Base-by-base conservation (phyloP, 192 early-diverging fungal genomes). In the Coemansia sp. region DNA sequence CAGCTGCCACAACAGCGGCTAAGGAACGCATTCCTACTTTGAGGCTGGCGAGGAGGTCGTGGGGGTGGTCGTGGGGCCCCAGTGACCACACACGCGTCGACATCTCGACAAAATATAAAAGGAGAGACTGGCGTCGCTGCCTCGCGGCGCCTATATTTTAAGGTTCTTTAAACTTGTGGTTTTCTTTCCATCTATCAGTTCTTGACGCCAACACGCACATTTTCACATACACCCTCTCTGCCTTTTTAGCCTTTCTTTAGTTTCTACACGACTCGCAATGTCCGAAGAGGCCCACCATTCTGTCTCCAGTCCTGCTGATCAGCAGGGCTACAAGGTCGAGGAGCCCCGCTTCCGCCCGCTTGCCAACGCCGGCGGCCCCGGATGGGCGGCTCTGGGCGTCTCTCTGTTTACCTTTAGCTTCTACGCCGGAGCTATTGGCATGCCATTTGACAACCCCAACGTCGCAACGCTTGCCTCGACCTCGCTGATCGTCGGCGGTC, bases 391-490 rank as follows among this genome's bases (percentile, higher is more conserved):
- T 4, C 58, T 81, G 36, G 78, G 58, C 4, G 69, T 81, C 15
- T 70, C 73, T 18, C 72, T 81, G 56, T 81, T 81, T 35, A 75
- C 73, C 18, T 65, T 81, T 39, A 75, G 78, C 65, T 75, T 81
- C 55, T 75, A 81, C 24, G 72, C 73, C 17, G 78, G 78, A 3
- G 78, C 78, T 12, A 81, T 81, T 15, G 78, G 72, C 42, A 67
- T 81, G 65, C 78, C 78, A 2, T 81, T 81, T 32, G 73, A 75
- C 50, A 69, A 74, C 36, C 72, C 72, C 56, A 75, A 75, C 50
- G 73, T 75, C 24, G 71, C 72, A 19, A 75, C 72, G 1, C 73
- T 75, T 26, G 73, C 73, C 15, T 67, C 78, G 19, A 81, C 78
- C 14, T 74, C 72, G 56, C 44, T 81, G 50, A 62, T 81, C 41